phyloP scores from a whole-genome alignment of 805 yeast genomes.

The Spathaspora hagerdaliae region DNA sequence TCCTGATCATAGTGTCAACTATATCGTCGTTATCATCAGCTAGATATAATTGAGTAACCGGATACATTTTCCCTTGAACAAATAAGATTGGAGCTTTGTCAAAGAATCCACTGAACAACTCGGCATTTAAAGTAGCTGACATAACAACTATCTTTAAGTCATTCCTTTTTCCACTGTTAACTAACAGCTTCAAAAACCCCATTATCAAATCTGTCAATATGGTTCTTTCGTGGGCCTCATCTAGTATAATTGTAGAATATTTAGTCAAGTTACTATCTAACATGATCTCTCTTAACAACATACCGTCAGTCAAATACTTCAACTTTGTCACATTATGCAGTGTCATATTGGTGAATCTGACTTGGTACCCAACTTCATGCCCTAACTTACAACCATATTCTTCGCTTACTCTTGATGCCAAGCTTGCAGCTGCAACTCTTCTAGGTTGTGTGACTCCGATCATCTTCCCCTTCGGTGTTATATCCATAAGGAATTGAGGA shows the following conservation, averaged over 20 bases:
- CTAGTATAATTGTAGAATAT: constrained; percentile 77
- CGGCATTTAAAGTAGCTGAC: constrained; percentile 98
- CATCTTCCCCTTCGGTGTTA: constrained; percentile 36
- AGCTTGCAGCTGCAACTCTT: constrained; percentile 93
- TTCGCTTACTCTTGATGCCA: constrained; percentile 89
- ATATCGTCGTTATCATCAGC: constrained; percentile 66
- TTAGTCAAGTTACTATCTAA: constrained; percentile 57
- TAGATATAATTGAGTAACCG: constrained; percentile 72
- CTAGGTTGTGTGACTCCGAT: constrained; percentile 97
- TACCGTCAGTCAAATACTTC: constrained; percentile 94
- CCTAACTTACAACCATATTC: constrained; percentile 80
- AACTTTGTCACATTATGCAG: constrained; percentile 52
- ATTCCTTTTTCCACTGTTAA: constrained; percentile 45
- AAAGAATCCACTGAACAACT: constrained; percentile 75
- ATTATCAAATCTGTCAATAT: constrained; percentile 83
- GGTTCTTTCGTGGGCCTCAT: constrained; percentile 98
- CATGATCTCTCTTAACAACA: constrained; percentile 90
- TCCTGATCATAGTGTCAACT: constrained; percentile 71
- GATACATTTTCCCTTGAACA: constrained; percentile 86
- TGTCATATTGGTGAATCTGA: constrained; percentile 77
- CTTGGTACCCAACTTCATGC: constrained; percentile 84
- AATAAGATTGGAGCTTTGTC: constrained; percentile 74
- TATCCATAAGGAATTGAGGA: constrained; percentile 75
- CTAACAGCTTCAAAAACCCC: constrained; percentile 77
- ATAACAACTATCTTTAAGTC: constrained; percentile 73